Evolutionary conservation across 2,329 filamentous ascomycete genomes (phyloP), one percentile per base, ranked within the genome.

Genomic region (Cordyceps cateniannulata): DNA sequence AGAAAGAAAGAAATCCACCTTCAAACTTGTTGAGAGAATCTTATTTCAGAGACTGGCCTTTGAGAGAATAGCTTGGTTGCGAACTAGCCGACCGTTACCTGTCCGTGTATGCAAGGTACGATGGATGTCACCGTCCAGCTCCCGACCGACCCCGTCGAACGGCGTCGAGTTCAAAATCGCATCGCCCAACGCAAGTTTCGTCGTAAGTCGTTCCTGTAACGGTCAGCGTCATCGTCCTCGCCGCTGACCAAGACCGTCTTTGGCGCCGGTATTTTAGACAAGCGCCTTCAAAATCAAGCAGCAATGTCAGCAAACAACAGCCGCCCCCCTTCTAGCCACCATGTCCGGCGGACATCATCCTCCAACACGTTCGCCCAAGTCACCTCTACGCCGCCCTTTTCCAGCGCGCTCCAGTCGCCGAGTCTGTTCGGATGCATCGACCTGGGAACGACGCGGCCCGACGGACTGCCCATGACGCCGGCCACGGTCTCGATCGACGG

Each of bases 41-140:
- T 45, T n/a, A n/a, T 45, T 20, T n/a, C n/a, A 20, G 10, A 20
- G 24, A 12, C 32, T 35, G 32, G 32, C 10, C 32, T 12, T 12
- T 35, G 32, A 35, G 29, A 32, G 29, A 32, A 32, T n/a, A 32
- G 32, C 32, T 12, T 35, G 10, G 32, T 35, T 14, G 6, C 32
- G 14, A 35, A 12, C 9, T 12, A 12, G 10, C 32, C 32, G 4
- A 25, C 16, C 14, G 22, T 16, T 38, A 18, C 32, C 32, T 18
- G 14, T n/a, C 50, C 24, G 50, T 25, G 22, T 7, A 9, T 16
- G 16, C 38, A 20, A 29, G 38, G 5, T 10, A 29, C 2, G n/a
- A 54, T 54, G 52, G 52, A 54, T 18, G 38, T 54, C 52, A 54
- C 52, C 22, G 52, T 54, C 18, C 52, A 44, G 38, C 52, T 54